phyloP scores from a whole-genome alignment of 73 alveolate species.

The Durusdinium trenchii region DNA sequence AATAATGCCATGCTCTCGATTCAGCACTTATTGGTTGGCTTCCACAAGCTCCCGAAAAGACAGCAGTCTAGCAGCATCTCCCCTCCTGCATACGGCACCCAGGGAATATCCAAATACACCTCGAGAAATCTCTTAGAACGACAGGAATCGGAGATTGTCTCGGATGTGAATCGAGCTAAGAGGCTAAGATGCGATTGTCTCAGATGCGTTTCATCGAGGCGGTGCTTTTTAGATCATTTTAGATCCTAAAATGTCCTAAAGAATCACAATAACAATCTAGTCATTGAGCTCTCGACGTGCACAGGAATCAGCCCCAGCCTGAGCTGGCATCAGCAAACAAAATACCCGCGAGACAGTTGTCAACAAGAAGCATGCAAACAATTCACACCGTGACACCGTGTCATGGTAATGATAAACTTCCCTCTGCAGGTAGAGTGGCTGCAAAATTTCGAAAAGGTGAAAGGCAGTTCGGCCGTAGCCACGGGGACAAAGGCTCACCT shows the following conservation, averaged over 20 bases:
- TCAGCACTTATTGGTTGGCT: too few relatives aligned
- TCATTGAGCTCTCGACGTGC: constrained; percentile 18
- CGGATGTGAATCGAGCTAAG: too few relatives aligned
- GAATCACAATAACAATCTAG: not conserved
- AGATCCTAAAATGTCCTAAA: too few relatives aligned
- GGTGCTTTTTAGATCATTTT: not conserved
- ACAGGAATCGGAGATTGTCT: too few relatives aligned
- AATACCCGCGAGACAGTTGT: too few relatives aligned
- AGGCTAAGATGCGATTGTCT: not conserved
- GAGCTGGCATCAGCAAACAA: not conserved
- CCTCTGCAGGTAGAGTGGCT: not conserved
- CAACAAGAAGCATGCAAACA: too few relatives aligned
- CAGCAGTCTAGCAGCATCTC: not conserved
- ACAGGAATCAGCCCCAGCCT: constrained; percentile 75
- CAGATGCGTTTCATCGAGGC: not conserved
- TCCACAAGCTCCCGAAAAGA: too few relatives aligned
- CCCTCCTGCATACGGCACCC: constrained; percentile 84
- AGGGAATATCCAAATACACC: constrained; percentile 82
- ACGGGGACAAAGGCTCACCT: constrained; percentile 94
- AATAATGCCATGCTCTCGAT: too few relatives aligned
- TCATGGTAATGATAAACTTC: not conserved
- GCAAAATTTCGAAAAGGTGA: constrained; percentile 74
- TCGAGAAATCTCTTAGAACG: too few relatives aligned
- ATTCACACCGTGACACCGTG: not conserved
- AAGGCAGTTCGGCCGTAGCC: constrained; percentile 91